Conservation (phyloP, 2,329 filamentous ascomycete species). For the Penicillium griseofulvum region DNA sequence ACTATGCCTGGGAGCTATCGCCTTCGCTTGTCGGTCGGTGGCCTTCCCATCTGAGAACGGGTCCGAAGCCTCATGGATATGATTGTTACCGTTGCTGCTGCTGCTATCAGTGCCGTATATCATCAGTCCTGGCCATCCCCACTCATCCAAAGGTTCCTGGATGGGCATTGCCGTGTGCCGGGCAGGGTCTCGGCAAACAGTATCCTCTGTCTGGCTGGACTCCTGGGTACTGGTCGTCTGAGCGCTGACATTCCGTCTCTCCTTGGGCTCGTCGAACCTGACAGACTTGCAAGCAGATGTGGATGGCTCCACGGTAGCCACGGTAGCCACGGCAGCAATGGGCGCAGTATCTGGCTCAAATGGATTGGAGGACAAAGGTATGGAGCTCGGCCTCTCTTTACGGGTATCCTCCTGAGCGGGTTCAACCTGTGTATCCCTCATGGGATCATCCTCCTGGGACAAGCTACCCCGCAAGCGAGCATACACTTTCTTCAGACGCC, state of each 20-base stretch:
- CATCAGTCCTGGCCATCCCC: conserved; percentile 8
- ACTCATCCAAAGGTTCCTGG: conserved; percentile 8
- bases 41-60: conserved; percentile 23
- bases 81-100: neutral
- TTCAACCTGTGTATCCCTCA: conserved; percentile 1
- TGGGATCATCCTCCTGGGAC: conserved; percentile 10
- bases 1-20: conserved; percentile 14
- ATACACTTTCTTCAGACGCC: conserved; percentile 13
- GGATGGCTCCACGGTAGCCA: neutral
- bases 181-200: conserved; percentile 35
- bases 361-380: conserved; percentile 2
- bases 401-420: neutral
- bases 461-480: conserved; percentile 9
- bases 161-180: conserved; percentile 26
- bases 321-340: neutral
- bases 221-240: conserved; percentile 31
- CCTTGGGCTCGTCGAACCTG: conserved; percentile 8
- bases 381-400: neutral
- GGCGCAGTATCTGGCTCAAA: neutral
- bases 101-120: neutral
- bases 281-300: neutral
- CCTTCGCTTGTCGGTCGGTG: neutral
- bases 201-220: conserved; percentile 34
- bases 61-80: conserved; percentile 11
- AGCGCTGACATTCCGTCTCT: conserved; percentile 32